Evolutionary conservation across 257 asterid genomes (phyloP), one percentile per base, ranked within the genome.

Genomic region (Forsythia viridissima): DNA sequence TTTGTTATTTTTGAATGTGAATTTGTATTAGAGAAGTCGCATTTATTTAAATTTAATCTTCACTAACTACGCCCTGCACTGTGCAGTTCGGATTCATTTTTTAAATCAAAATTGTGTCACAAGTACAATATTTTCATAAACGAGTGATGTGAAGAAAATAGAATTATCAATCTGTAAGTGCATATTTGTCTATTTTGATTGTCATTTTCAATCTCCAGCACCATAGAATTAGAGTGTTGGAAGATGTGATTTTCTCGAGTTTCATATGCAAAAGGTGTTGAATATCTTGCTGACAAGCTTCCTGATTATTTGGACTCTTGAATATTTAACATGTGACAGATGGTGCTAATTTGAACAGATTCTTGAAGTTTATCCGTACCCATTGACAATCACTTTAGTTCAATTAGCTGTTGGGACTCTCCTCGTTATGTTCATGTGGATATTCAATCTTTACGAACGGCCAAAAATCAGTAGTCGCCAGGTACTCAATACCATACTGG

Each of bases 401-500:
- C 98, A 94, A 81, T 94, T 94, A 74, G 94, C 97, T 12, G 84
- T 91, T 52, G 97, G 98, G 34, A 81, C 97, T 13, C 83, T 87
- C 41, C 77, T 94, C 59, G 96, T 91, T 70, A 48, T 69, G 72
- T 73, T 85, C 24, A 94, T 94, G 98, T 94, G 98, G 98, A 77
- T 81, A 6, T 76, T 84, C 40, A 92, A 91, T 80, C 90, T 94
- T 43, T 86, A 86, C 92, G 91, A 86, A 82, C 89, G 88, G 57
- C 98, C 98, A 52, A 94, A 94, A 83, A 89, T 94, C 80, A 94
- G 87, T 74, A 88, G 91, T 38, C 86, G 87, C 8, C 98, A 94
- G 97, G 97, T 92, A 86, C 67, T 30, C 34, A 30, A 51, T 72
- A 55, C n/a, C 48, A n/a, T 52, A 16, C 52, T 36, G 13, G 71